Base-by-base conservation (phyloP, 306 rosid species). In the Coriaria nepalensis region DNA sequence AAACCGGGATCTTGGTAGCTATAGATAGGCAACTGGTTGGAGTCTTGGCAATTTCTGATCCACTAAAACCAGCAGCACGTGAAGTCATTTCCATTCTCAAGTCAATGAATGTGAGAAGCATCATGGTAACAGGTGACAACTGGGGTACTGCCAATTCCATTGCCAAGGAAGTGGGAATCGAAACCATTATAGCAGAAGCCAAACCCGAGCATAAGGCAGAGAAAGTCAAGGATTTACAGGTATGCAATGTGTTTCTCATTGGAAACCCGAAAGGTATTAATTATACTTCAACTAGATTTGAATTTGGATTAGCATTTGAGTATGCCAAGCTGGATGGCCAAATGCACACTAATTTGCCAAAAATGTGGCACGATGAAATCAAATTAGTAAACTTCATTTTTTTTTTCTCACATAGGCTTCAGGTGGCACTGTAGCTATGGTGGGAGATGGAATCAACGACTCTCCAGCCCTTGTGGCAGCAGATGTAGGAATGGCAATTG, bases 371-470 rank as follows among this genome's bases (percentile, higher is more conserved):
- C 29, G 29, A 20, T 20, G 29, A 1, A 20, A 20, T 20, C 29
- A 20, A 20, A 20, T 1, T 20, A 20, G 29, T 20, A 20, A 45
- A 0, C 33, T 40, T 29, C 1, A n/a, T 4, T 9, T 37, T 0
- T 11, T 10, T 20, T 43, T 41, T 42, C 10, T 9, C 37, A 11
- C 14, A 13, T 47, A 84, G 94, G 62, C 37, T 49, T 20, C 36
- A 55, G 95, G 93, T 2, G 59, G 64, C 69, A 65, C 52, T 0
- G 95, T 81, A 42, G 95, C 87, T 55, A 81, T 86, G 96, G 93
- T 86, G 43, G 96, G 96, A 35, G 96, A 86, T 63, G 96, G 96
- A 6, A 82, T 81, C 53, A 86, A 86, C 6, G 96, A 86, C 59
- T 82, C 96, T 2, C 96, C 93, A 2, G 96, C 96, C 40, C 71